Evolutionary conservation across 805 yeast genomes (phyloP), one percentile per base, ranked within the genome.

Genomic region (Saturnispora ahearnii): DNA sequence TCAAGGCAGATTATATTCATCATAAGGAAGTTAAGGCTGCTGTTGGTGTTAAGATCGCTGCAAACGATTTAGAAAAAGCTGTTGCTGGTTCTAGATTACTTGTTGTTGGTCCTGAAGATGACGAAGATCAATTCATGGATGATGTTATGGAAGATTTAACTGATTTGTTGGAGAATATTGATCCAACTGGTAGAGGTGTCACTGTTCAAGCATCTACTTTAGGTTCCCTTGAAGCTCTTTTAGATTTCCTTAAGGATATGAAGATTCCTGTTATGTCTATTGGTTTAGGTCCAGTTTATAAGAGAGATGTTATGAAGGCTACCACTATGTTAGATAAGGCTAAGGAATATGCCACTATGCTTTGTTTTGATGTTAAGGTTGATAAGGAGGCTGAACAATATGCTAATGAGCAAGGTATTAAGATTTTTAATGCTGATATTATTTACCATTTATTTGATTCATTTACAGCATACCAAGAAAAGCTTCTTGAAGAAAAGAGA

Each of bases 1-100:
- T 93, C 69, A 93, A 93, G 69, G 86, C 96, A n/a, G 96, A 88
- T 58, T 93, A 93, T 66, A 79, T 90, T 46, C 99, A 95, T 66
- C 93, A 88, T 72, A 93, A 93, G 67, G 96, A 91, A 71, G 98
- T 93, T 52, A 93, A 91, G 73, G 99, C 99, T 28, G 99, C 99
- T 36, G 77, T 93, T 59, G 99, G 99, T 79, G 97, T 93, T 51
- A 90, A 93, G 77, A 88, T 93, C 66, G 95, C 98, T 50, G 99
- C 99, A 38, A 87, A 87, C 65, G 99, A 93, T 65, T 79, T 93
- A 59, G 99, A 93, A 63, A 91, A 93, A 71, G 99, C 99, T 11
- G 96, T 93, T 64, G 97, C 99, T 44, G 99, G 99, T 72, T 93
- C 99, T 24, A 79, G 99, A 66, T 74, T 93, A 67, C 72, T 93